Evolutionary conservation across 441 rosid genomes (phyloP).

Genomic region (Erodium texanum): DNA sequence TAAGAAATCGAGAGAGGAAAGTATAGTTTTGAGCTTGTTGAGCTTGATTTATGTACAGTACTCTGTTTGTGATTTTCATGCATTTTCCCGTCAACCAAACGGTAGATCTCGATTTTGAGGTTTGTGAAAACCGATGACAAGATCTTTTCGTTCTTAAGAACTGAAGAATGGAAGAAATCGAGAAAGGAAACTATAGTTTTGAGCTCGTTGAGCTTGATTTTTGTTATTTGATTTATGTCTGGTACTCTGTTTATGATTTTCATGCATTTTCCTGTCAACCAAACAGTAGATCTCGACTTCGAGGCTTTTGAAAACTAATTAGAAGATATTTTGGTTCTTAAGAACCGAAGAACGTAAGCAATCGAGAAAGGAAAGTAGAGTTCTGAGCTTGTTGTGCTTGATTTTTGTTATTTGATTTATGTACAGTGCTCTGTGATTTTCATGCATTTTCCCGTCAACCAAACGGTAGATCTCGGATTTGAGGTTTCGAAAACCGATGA

Average conservation of each 20-base stretch:
- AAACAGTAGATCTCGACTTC: background rate
- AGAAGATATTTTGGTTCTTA: background rate
- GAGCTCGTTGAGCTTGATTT: background rate
- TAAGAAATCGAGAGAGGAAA: background rate
- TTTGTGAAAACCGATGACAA: background rate
- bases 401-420: background rate
- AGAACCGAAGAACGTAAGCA: too few species aligned
- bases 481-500: background rate
- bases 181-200: background rate
- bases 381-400: background rate
- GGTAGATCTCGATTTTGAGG: background rate
- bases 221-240: background rate
- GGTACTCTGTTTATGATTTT: background rate
- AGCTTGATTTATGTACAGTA: background rate
- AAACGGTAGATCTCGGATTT: background rate
- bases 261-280: background rate
- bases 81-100: background rate
- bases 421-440: background rate
- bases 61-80: background rate
- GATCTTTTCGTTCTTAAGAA: background rate
- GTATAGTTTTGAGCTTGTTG: background rate
- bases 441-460: background rate
- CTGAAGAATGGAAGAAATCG: background rate
- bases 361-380: too few species aligned
- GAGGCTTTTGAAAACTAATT: background rate